Evolutionary conservation across 768 basidiomycete species (phyloP).

Genomic region (Trametes maxima): DNA sequence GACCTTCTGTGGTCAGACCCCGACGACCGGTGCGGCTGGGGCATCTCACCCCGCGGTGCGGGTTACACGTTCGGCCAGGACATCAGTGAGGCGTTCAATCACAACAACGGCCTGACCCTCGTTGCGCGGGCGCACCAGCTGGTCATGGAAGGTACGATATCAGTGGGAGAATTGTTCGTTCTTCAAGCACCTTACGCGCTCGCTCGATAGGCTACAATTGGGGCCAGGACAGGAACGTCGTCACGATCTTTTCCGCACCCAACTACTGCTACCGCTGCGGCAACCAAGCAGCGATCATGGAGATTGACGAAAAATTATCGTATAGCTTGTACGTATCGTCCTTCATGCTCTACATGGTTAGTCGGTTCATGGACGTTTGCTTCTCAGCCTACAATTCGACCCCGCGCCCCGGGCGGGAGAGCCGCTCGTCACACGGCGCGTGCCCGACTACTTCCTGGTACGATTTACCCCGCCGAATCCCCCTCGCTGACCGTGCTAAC

Average conservation of each 20-base stretch:
- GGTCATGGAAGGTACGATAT: conserved; percentile 89
- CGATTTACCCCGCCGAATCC: conserved; percentile 30
- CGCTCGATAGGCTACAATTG: conserved; percentile 76
- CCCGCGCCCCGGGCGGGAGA: conserved; percentile 98
- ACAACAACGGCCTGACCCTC: conserved; percentile 96
- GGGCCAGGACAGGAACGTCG: conserved; percentile 99
- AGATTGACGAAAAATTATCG: conserved; percentile 97
- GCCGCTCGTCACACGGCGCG: conserved; percentile 93
- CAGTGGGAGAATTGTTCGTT: not conserved
- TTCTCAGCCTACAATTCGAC: conserved; percentile 94
- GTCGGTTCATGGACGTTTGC: conserved; percentile 11
- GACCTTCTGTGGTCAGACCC: conserved; percentile 99
- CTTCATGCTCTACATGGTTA: conserved; percentile 4
- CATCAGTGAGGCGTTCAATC: conserved; percentile 98
- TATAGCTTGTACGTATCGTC: conserved; percentile 78
- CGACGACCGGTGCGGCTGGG: conserved; percentile 99
- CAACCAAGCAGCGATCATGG: conserved; percentile 99
- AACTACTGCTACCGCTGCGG: conserved; percentile 99
- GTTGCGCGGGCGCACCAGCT: conserved; percentile 94
- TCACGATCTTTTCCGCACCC: conserved; percentile 99
- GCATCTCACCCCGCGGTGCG: conserved; percentile 97
- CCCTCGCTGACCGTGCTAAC: not conserved
- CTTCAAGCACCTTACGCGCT: not conserved
- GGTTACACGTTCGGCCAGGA: conserved; percentile 99
- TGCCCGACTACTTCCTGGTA: conserved; percentile 93